Evolutionary conservation across 2,329 filamentous ascomycete species (phyloP).

Genomic region (Colletotrichum godetiae): DNA sequence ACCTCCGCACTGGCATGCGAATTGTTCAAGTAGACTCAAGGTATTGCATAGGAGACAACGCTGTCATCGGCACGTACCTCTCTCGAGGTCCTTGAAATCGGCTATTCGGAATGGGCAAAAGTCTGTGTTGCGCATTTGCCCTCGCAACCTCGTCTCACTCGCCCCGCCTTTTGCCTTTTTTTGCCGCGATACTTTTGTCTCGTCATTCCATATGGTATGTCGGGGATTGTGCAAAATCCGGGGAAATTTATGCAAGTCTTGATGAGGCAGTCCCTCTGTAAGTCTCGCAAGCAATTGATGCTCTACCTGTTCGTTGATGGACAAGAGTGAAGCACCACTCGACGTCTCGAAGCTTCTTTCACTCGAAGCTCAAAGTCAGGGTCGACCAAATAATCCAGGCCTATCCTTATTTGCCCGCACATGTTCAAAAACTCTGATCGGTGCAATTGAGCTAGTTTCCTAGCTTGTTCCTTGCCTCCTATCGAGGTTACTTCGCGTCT

Average conservation of each 20-base stretch:
- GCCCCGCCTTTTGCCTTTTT: constrained; percentile 23
- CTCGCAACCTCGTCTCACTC: constrained; percentile 45
- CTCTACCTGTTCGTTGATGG: not conserved
- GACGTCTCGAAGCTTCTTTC: not conserved
- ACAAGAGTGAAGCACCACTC: not conserved
- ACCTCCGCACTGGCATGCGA: constrained; percentile 24
- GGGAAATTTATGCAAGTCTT: constrained; percentile 10
- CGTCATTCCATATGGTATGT: not conserved
- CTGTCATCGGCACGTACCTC: constrained; percentile 39
- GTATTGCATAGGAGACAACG: not conserved
- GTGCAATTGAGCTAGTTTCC: constrained; percentile 13
- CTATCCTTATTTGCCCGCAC: not conserved
- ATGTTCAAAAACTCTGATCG: not conserved
- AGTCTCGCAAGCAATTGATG: not conserved
- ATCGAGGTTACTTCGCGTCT: not conserved
- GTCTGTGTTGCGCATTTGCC: constrained; percentile 53
- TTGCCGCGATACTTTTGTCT: constrained; percentile 4
- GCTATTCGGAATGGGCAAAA: constrained; percentile 49
- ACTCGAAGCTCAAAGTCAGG: not conserved
- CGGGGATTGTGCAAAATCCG: constrained; percentile 21
- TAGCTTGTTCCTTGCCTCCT: constrained; percentile 10
- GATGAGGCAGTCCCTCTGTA: not conserved
- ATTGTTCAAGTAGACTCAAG: not conserved
- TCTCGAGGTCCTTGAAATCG: constrained; percentile 32
- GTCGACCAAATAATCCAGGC: not conserved